phyloP scores from a whole-genome alignment of 169 alveolate genomes.

The Eimeria necatrix region DNA sequence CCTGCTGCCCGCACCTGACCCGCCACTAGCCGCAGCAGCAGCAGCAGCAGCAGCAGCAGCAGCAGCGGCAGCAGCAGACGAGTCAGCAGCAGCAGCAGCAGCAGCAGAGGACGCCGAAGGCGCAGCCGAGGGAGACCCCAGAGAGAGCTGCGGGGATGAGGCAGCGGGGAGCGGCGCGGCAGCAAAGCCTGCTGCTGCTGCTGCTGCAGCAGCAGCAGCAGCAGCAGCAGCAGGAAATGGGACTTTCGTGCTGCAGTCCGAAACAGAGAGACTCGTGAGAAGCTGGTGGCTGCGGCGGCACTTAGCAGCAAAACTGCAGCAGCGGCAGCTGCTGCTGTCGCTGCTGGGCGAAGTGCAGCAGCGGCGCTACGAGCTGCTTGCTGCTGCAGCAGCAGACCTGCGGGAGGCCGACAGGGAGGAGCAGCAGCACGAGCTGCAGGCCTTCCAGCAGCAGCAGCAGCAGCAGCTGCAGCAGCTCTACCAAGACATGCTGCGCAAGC shows the following conservation, averaged over 20 bases:
- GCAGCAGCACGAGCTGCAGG: constrained; percentile 65
- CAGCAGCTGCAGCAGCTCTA: constrained; percentile 68
- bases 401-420: constrained; percentile 13
- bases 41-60: neutral
- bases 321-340: constrained; percentile 77
- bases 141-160: neutral
- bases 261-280: constrained; percentile 47
- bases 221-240: constrained; percentile 33
- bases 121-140: neutral
- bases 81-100: constrained; percentile 45
- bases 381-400: constrained; percentile 56
- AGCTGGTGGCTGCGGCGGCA: constrained; percentile 66
- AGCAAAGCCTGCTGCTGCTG: constrained; percentile 15
- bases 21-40: neutral
- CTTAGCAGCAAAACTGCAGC: constrained; percentile 70
- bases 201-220: constrained; percentile 24
- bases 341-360: constrained; percentile 70
- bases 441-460: constrained; percentile 59
- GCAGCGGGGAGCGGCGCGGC: constrained; percentile 9
- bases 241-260: constrained; percentile 57
- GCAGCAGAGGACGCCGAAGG: constrained; percentile 34
- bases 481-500: constrained; percentile 11
- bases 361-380: constrained; percentile 49
- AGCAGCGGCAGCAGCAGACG: neutral
- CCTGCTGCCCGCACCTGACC: too few relatives aligned